Base-by-base conservation (phyloP, 2,329 filamentous ascomycete genomes). In the Mycosphaerella arachidis region DNA sequence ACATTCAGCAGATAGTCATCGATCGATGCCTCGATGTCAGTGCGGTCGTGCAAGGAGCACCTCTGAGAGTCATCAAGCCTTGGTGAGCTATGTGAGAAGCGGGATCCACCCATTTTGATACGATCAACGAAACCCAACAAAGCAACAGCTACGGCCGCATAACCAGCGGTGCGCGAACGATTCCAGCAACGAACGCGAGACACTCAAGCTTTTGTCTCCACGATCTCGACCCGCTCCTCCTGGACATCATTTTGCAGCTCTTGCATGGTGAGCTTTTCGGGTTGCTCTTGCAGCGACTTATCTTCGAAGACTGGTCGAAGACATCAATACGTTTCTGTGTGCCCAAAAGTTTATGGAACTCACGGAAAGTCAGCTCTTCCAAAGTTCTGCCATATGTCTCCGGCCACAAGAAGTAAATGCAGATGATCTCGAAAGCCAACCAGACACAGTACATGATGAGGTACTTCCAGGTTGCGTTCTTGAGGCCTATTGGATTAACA, bases 401-500 rank as follows among this genome's bases (percentile, higher is more conserved):
- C 3, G 55, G 48, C 20, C 56, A 57, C 8, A 57, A 20, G 24
- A 57, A 57, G 4, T 30, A 68, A 18, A 68, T 67, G 24, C 53
- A 59, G 4, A 60, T 52, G 20, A 65, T 64, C 63, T 62, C 61
- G 24, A 58, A 55, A 1, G 60, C 53, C 24, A 72, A 63, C 6
- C 70, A 66, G 46, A 65, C 72, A 20, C 74, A 74, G 59, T 78
- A 77, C 31, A 78, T 73, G 45, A 77, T 74, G 63, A 78, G 78
- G 60, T 75, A 78, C 63, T 74, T 77, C 76, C 76, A 78, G 1
- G 63, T 61, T 8, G 78, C 70, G 7, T 62, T 58, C 1, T 70
- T 65, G n/a, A 78, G 68, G 6, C 74, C 76, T 24, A 79, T 71
- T 6, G 75, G 76, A 53, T 78, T 79, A 56, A 77, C 75, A 62